Conservation (phyloP, 192 early-diverging fungal genomes). For the Funneliformis mosseae region DNA sequence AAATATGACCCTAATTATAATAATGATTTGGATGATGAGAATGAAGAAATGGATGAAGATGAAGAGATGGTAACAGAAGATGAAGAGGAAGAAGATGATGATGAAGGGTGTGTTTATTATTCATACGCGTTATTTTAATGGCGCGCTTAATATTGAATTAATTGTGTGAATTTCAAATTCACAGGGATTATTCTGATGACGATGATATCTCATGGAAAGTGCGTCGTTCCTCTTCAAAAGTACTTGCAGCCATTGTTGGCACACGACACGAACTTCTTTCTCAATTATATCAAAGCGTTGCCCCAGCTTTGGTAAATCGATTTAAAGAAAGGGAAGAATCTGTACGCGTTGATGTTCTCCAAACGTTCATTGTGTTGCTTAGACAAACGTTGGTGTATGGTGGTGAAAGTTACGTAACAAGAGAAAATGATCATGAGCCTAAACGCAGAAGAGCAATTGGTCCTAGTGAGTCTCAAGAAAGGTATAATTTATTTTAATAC, state of each 20-base stretch:
- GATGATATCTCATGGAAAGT: constrained; percentile 95
- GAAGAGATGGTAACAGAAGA: constrained; percentile 64
- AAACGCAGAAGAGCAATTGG: constrained; percentile 47
- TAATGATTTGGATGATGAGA: constrained; percentile 73
- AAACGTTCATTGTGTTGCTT: constrained; percentile 70
- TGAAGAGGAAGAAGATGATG: constrained; percentile 70
- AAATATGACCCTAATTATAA: constrained; percentile 88
- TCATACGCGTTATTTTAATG: not conserved
- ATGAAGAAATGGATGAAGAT: constrained; percentile 61
- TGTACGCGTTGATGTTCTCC: constrained; percentile 78
- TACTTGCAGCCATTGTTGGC: constrained; percentile 67
- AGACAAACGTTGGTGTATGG: constrained; percentile 57
- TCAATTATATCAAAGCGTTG: constrained; percentile 66
- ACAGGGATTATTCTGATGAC: constrained; percentile 81
- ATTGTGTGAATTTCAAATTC: not conserved
- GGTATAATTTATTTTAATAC: constrained; percentile 30
- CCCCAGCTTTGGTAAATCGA: constrained; percentile 70
- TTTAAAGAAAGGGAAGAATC: constrained; percentile 88
- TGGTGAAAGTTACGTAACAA: constrained; percentile 43
- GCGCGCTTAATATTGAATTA: constrained; percentile 1
- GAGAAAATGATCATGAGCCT: constrained; percentile 49
- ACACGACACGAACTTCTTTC: constrained; percentile 70
- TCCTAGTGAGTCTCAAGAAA: constrained; percentile 51
- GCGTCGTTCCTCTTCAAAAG: constrained; percentile 74
- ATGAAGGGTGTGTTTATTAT: constrained; percentile 58